A percentile compares a stretch with the other conserved stretches of the same genome.
Evolutionary conservation across 768 basidiomycete genomes (phyloP).

Genomic region (Fistulinella prunicolor): DNA sequence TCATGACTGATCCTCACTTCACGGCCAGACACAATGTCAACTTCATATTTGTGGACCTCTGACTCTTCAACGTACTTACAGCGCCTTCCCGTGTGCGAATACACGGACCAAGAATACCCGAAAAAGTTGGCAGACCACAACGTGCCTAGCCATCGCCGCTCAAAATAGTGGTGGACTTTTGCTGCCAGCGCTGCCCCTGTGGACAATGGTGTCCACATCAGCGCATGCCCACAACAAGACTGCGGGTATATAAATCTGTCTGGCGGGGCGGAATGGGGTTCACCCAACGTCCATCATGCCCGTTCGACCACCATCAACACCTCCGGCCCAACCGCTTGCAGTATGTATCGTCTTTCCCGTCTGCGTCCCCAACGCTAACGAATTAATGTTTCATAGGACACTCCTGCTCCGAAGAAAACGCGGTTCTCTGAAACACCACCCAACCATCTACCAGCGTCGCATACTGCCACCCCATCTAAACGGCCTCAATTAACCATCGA

Average conservation of each 20-base stretch:
- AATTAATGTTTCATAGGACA: constrained; percentile 5
- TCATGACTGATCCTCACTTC: too few species aligned
- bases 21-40: not conserved
- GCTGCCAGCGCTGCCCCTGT: not conserved
- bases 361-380: not conserved
- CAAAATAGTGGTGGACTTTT: constrained; percentile 5
- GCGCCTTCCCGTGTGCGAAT: too few species aligned
- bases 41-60: not conserved
- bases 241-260: constrained; percentile 12
- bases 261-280: not conserved
- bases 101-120: constrained; percentile 5
- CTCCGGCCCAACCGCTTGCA: not conserved
- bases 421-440: not conserved
- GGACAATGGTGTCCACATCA: constrained; percentile 15
- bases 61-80: too few species aligned
- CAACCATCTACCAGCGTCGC: not conserved
- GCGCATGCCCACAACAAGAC: constrained; percentile 4
- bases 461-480: too few species aligned
- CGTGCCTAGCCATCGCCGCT: not conserved
- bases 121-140: constrained; percentile 6
- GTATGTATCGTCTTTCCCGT: not conserved
- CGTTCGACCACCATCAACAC: not conserved
- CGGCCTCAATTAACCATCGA: too few species aligned
- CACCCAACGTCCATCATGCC: constrained; percentile 9
- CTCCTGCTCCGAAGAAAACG: constrained; percentile 1